phyloP scores from a whole-genome alignment of 2,329 filamentous ascomycete genomes.

The Fusarium sublunatum region DNA sequence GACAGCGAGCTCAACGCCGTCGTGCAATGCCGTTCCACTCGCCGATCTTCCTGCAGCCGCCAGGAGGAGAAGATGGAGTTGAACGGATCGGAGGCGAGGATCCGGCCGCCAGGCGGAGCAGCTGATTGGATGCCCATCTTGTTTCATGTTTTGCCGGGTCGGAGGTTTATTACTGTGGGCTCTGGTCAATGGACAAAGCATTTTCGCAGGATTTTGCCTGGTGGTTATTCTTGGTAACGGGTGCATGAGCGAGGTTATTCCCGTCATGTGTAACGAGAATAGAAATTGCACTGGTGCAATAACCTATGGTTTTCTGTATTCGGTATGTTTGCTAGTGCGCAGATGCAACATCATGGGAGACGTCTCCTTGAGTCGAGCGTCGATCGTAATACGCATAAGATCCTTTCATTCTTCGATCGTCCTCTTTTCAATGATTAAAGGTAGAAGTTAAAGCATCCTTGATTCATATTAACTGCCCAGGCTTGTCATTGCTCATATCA shows the following conservation, averaged over 20 bases:
- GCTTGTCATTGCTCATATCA: no score
- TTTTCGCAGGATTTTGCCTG: background rate
- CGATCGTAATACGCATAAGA: constrained; percentile 33
- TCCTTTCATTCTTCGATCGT: constrained; percentile 1
- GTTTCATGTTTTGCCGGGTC: constrained; percentile 32
- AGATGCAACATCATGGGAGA: constrained; percentile 3
- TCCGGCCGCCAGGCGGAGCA: constrained; percentile 11
- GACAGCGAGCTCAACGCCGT: constrained; percentile 11
- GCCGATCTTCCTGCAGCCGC: constrained; percentile 41
- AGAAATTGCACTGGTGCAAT: constrained; percentile 17
- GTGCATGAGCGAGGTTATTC: constrained; percentile 7
- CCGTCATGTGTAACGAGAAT: constrained; percentile 19
- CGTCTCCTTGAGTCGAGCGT: constrained; percentile 8
- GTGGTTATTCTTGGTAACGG: constrained; percentile 16
- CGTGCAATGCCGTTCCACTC: constrained; percentile 26
- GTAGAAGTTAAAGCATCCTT: background rate
- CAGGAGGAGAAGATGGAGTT: constrained; percentile 17
- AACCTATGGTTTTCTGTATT: background rate
- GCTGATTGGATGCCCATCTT: constrained; percentile 33
- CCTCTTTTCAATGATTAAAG: background rate
- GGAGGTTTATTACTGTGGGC: constrained; percentile 17
- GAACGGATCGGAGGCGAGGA: constrained; percentile 22
- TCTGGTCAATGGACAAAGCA: constrained; percentile 5
- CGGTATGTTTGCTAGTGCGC: constrained; percentile 10
- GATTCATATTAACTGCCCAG: background rate